These are phyloP conservation scores for Spinacia oleracea DNA, from an alignment of 179 eudicot genomes.

Conservation along the genomic window DNA sequence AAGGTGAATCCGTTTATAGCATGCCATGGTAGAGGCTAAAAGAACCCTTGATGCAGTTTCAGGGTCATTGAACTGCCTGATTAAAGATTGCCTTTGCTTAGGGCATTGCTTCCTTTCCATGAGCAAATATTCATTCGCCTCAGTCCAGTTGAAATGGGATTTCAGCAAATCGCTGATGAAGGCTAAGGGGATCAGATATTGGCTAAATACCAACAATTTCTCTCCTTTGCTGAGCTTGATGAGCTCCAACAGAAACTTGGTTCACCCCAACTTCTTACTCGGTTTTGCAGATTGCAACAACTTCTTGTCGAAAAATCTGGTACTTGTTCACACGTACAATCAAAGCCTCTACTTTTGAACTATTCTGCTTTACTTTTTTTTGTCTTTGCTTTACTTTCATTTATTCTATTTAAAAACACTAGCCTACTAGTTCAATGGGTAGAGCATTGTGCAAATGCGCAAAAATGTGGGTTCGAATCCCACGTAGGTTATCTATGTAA, in stretches of 20 bases:
- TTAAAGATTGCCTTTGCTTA: slow-evolving; percentile 26
- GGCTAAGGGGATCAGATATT: slow-evolving; percentile 29
- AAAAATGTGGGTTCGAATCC: too few relatives aligned
- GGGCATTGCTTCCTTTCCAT: slow-evolving; percentile 34
- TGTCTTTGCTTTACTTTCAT: too few relatives aligned
- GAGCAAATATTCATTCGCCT: slow-evolving; percentile 24
- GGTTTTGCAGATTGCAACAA: neutral
- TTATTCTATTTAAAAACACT: too few relatives aligned
- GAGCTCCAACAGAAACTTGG: slow-evolving; percentile 36
- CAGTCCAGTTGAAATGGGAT: slow-evolving; percentile 23
- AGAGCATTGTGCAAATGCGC: too few relatives aligned
- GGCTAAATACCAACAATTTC: slow-evolving; percentile 42
- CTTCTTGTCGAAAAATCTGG: slow-evolving; percentile 5
- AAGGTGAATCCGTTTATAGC: slow-evolving; percentile 44
- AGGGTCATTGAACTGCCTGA: slow-evolving; percentile 36
- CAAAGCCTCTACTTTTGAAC: too few relatives aligned
- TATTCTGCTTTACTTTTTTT: too few relatives aligned
- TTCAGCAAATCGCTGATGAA: slow-evolving; percentile 22
- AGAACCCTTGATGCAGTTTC: slow-evolving; percentile 35
- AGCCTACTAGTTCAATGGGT: too few relatives aligned
- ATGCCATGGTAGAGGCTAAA: slow-evolving; percentile 47
- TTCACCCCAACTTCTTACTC: slow-evolving; percentile 34
- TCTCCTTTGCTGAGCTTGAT: slow-evolving; percentile 38
- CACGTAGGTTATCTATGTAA: too few relatives aligned
- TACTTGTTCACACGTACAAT: neutral